Evolutionary conservation across 176 grass and related monocot genomes (phyloP).

Genomic region (Eragrostis curvula): DNA sequence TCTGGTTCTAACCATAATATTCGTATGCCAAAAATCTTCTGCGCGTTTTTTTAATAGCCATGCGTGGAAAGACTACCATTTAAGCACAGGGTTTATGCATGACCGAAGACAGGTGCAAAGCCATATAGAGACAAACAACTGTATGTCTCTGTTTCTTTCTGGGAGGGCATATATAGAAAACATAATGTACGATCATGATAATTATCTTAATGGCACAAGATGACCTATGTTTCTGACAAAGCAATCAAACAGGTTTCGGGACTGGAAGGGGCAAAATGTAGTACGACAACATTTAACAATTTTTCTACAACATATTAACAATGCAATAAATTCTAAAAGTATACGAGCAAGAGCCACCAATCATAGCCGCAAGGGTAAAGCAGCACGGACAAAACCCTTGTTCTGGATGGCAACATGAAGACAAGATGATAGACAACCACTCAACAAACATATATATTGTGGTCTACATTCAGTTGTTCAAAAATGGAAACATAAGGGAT

Average conservation of each 20-base stretch:
- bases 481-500: conserved; percentile 2
- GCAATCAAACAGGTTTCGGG: not conserved
- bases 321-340: conserved; percentile 16
- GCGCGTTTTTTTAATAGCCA: not conserved
- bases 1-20: not conserved
- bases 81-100: not conserved
- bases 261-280: not conserved
- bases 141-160: not conserved
- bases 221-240: not conserved
- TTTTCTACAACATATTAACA: not conserved
- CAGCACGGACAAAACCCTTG: conserved; percentile 2
- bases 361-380: conserved; percentile 20
- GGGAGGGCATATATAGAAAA: not conserved
- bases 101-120: not conserved
- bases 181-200: not conserved
- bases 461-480: not conserved
- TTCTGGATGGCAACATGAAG: conserved; percentile 20
- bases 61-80: conserved; percentile 8
- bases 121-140: not conserved
- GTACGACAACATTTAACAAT: not conserved
- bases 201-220: not conserved
- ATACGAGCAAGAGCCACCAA: not conserved
- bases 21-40: not conserved
- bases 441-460: conserved; percentile 12
- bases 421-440: not conserved